These are phyloP conservation scores for Enterospora canceri DNA, from an alignment of 371 early-diverging fungal genomes.

Conservation along the genomic window DNA sequence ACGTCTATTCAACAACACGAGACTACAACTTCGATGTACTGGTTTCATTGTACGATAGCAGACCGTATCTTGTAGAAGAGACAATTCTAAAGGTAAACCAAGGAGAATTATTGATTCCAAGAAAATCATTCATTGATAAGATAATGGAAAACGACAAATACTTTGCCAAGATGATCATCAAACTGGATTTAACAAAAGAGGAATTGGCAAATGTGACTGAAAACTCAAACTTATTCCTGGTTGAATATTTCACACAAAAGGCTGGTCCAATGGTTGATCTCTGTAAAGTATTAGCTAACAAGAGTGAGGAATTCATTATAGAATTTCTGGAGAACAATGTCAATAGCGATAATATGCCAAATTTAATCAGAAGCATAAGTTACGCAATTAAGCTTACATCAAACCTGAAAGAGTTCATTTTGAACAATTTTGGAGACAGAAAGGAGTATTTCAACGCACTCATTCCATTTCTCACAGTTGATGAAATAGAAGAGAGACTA, in stretches of 20 bases:
- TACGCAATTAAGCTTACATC: constrained; percentile 4
- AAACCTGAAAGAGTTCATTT: constrained; percentile 5
- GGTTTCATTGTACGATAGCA: not conserved
- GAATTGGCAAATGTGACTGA: constrained; percentile 4
- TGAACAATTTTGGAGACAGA: not conserved
- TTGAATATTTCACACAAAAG: not conserved
- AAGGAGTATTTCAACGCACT: constrained; percentile 10
- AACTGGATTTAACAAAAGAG: not conserved
- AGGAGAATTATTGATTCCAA: not conserved
- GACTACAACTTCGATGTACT: constrained; percentile 19
- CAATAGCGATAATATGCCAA: not conserved
- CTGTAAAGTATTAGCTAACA: not conserved
- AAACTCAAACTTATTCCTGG: not conserved
- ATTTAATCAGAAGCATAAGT: not conserved
- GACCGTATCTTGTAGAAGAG: not conserved
- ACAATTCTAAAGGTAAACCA: not conserved
- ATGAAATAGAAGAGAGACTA: not conserved
- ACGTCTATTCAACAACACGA: not conserved
- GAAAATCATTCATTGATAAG: constrained; percentile 3
- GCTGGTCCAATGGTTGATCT: constrained; percentile 1
- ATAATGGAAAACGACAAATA: not conserved
- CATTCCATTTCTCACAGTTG: constrained; percentile 7
- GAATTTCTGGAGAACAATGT: constrained; percentile 2
- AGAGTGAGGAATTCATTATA: not conserved
- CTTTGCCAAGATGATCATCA: not conserved